A percentile compares a stretch with the other conserved stretches of the same genome.
Evolutionary conservation across 805 yeast genomes (phyloP).

Genomic region (Kodamaea hsintzibuensis): DNA sequence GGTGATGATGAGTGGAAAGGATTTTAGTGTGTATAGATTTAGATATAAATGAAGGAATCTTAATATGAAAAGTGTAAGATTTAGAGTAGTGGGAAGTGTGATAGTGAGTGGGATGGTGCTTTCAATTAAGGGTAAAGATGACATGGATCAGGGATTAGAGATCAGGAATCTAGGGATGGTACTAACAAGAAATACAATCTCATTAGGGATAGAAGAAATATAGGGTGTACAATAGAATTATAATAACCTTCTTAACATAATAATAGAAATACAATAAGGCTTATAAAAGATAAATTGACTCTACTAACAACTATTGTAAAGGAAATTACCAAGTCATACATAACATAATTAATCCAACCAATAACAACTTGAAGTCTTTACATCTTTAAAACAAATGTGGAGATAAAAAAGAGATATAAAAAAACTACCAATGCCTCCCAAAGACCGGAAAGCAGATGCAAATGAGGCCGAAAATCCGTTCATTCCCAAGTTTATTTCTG

Average conservation of each 20-base stretch:
- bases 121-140: no score
- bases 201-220: no score
- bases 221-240: background rate
- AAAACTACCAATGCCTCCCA: background rate
- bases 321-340: no score
- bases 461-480: constrained; percentile 24
- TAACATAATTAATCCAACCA: background rate
- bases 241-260: background rate
- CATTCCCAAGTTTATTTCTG: constrained; percentile 41
- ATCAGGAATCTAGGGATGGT: no score
- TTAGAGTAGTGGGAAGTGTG: background rate
- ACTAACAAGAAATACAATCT: no score
- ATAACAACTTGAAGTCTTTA: no score
- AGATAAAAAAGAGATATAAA: background rate
- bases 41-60: background rate
- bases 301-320: no score
- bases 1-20: constrained; percentile 37
- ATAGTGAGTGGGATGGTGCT: background rate
- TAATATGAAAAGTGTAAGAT: background rate
- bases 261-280: background rate
- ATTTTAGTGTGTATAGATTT: constrained; percentile 17
- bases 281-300: no score
- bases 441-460: constrained; percentile 3
- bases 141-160: no score
- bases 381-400: background rate